A percentile compares a stretch with the other conserved stretches of the same genome.
phyloP scores from a whole-genome alignment of 345 rosid genomes.

The Raphanus raphanistrum region DNA sequence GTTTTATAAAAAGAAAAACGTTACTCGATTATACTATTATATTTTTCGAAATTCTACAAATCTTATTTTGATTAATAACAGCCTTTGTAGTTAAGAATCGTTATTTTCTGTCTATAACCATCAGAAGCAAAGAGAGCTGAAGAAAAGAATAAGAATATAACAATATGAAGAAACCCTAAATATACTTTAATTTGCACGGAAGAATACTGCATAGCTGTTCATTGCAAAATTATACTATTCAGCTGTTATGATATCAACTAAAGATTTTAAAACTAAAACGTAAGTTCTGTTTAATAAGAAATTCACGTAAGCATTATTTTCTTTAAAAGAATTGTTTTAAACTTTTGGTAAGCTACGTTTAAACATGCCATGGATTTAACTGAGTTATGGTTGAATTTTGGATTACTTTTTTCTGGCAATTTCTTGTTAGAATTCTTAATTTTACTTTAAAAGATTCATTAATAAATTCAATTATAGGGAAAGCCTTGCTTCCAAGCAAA shows the following conservation, averaged over 20 bases:
- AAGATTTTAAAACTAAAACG: not conserved
- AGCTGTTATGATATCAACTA: not conserved
- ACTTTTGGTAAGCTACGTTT: not conserved
- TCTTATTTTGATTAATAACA: not conserved
- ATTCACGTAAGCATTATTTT: not conserved
- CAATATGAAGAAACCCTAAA: constrained; percentile 39
- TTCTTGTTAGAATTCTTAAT: not conserved
- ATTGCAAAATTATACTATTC: not conserved
- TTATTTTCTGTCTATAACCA: not conserved
- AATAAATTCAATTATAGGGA: constrained; percentile 22
- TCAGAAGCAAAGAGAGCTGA: constrained; percentile 23
- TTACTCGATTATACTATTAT: not conserved
- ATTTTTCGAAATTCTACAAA: not conserved
- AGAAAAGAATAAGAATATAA: constrained; percentile 43
- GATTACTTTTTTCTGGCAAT: not conserved
- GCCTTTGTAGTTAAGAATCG: not conserved
- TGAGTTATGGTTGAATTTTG: not conserved
- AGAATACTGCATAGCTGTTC: not conserved
- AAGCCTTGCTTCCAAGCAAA: constrained; percentile 42
- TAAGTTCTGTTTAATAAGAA: not conserved
- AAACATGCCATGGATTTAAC: not conserved
- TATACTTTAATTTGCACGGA: constrained; percentile 21
- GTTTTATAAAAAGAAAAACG: not conserved
- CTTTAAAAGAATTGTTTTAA: not conserved
- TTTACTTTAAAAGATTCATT: not conserved